A percentile compares a stretch with the other conserved stretches of the same genome.
Evolutionary conservation across 208 protist genomes (phyloP).

Genomic region (Trypanosoma lewisi): DNA sequence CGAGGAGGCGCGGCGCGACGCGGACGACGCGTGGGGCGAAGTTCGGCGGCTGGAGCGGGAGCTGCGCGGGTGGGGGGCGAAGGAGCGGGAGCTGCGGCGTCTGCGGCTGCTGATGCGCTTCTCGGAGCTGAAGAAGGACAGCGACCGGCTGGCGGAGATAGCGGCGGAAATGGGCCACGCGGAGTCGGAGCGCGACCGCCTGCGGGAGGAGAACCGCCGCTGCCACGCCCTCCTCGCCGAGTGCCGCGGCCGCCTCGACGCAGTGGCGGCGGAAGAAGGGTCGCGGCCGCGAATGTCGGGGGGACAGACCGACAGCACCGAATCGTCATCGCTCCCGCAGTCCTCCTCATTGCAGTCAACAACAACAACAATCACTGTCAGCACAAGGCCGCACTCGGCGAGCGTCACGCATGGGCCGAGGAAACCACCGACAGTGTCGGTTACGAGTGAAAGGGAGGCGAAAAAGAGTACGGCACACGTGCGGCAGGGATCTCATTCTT

Average conservation of each 20-base stretch:
- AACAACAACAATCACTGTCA: not conserved
- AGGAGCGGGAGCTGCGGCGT: conserved; percentile 51
- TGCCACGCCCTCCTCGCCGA: conserved; percentile 14
- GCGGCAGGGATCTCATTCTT: not conserved
- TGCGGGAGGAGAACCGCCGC: conserved; percentile 16
- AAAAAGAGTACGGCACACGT: not conserved
- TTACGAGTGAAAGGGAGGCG: not conserved
- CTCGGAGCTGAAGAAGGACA: conserved; percentile 74
- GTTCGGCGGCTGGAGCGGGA: conserved; percentile 13
- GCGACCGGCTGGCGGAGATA: conserved; percentile 35
- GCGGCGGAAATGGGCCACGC: conserved; percentile 8
- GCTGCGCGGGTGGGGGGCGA: conserved; percentile 14
- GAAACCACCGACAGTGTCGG: not conserved
- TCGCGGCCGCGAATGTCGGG: too few relatives aligned
- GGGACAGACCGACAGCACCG: not conserved
- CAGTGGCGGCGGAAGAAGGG: not conserved
- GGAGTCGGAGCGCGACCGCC: conserved; percentile 19
- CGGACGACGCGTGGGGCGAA: conserved; percentile 7
- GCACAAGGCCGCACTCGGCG: not conserved
- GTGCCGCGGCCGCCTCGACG: conserved; percentile 15
- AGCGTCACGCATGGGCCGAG: not conserved
- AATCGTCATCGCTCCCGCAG: conserved; percentile 3
- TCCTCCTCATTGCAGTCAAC: not conserved
- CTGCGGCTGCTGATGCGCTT: conserved; percentile 73
- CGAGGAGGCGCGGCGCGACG: not conserved